phyloP scores from a whole-genome alignment of 129 eudicot genomes.

The carrot (Daucus carota) region DH1_v3.0 NC_030386.2:29315501-29316000 shows the following conservation, averaged over 20 bases:
- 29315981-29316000: slow-evolving; percentile 11
- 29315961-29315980: slow-evolving; percentile 6
- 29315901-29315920: not conserved
- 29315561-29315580: slow-evolving; percentile 40
- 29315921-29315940: not conserved
- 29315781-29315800: slow-evolving; percentile 25
- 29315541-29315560: slow-evolving; percentile 41
- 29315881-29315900: slow-evolving; percentile 4
- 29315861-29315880: slow-evolving; percentile 23
- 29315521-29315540: not conserved
- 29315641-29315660: slow-evolving; percentile 72
- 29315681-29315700: slow-evolving; percentile 68
- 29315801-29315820: slow-evolving; percentile 13
- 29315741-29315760: slow-evolving; percentile 29
- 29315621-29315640: slow-evolving; percentile 64
- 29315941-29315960: not conserved
- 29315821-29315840: slow-evolving; percentile 24
- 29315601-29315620: slow-evolving; percentile 21
- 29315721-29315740: slow-evolving; percentile 32
- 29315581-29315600: slow-evolving; percentile 29
- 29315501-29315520: too few relatives aligned
- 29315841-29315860: not conserved
- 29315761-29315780: slow-evolving; percentile 24
- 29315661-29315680: slow-evolving; percentile 74
- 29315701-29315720: slow-evolving; percentile 67